Base-by-base conservation (phyloP, 169 alveolate genomes). In the Eimeria maxima region DNA sequence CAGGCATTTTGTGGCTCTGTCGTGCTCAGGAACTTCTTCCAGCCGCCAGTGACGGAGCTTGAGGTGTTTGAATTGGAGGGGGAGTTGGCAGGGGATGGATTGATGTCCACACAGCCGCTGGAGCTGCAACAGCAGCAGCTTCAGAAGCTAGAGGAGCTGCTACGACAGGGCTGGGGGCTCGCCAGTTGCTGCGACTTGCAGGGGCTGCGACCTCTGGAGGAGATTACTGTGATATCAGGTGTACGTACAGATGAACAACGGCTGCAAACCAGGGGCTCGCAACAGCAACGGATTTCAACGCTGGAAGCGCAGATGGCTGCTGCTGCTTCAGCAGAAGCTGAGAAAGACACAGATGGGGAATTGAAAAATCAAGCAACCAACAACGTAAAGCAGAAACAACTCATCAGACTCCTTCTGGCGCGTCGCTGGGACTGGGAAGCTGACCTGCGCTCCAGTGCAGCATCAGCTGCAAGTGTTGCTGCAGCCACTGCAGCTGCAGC, bases 351-450 rank as follows among this genome's bases (percentile, higher is more conserved):
- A 60, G 69, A 60, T 8, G 69, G n/a, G 69, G 69, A 24, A 6
- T 14, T 60, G 69, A 5, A 60, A 20, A 8, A 60, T 60, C 27
- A 1, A 13, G 69, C 11, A 60, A 33, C 22, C 45, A 33, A 71
- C 20, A 42, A 11, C 16, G 20, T 10, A 38, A 11, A 71, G n/a
- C 69, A 60, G 63, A 45, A 18, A 22, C 69, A 67, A 16, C 60
- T 24, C 47, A 27, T 55, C 73, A 83, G 91, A 55, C 91, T 83
- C 44, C 74, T 83, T 16, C 50, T 83, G 0, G 74, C 91, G 8
- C 91, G 91, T 29, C 57, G 60, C 47, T 83, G 91, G 91, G 91
- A 83, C 50, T 83, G 91, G 91, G 91, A 83, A 55, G 45, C 73
- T 50, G 50, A n/a, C 73, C 7, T 83, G 22, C n/a, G 67, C 44